phyloP scores from a whole-genome alignment of 139 green algal species.

The Axilococcus clingmanii region DNA sequence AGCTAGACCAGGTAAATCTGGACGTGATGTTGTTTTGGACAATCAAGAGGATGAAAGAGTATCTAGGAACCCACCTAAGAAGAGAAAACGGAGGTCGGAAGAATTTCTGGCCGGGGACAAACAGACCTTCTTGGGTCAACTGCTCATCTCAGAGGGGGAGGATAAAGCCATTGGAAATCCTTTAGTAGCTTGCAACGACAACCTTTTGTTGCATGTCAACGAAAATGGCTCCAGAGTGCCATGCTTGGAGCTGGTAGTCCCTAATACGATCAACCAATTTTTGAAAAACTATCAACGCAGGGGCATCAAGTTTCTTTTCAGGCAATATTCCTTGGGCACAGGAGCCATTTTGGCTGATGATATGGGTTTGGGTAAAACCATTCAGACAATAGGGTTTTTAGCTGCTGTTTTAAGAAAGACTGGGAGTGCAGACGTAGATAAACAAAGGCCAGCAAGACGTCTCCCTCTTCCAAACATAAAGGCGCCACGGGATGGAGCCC shows the following conservation, averaged over 20 bases:
- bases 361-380: slow-evolving; percentile 66
- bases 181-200: too few species aligned
- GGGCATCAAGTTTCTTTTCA: slow-evolving; percentile 50
- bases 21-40: too few species aligned
- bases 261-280: slow-evolving; percentile 33
- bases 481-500: not conserved
- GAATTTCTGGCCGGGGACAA: too few species aligned
- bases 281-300: slow-evolving; percentile 50
- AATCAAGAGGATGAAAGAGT: too few species aligned
- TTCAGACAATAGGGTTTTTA: slow-evolving; percentile 64
- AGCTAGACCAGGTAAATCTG: too few species aligned
- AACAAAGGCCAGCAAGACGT: not conserved
- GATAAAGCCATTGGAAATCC: too few species aligned
- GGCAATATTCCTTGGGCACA: slow-evolving; percentile 25
- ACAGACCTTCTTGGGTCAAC: too few species aligned
- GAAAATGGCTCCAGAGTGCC: not conserved
- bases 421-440: slow-evolving; percentile 9
- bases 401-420: slow-evolving; percentile 51
- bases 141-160: too few species aligned
- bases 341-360: slow-evolving; percentile 58
- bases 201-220: too few species aligned
- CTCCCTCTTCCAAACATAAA: not conserved
- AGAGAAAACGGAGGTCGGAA: too few species aligned
- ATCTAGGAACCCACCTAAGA: too few species aligned
- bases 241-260: slow-evolving; percentile 19